phyloP scores from a whole-genome alignment of 352 stramenopile species.

The Phytophthora sp. region DNA sequence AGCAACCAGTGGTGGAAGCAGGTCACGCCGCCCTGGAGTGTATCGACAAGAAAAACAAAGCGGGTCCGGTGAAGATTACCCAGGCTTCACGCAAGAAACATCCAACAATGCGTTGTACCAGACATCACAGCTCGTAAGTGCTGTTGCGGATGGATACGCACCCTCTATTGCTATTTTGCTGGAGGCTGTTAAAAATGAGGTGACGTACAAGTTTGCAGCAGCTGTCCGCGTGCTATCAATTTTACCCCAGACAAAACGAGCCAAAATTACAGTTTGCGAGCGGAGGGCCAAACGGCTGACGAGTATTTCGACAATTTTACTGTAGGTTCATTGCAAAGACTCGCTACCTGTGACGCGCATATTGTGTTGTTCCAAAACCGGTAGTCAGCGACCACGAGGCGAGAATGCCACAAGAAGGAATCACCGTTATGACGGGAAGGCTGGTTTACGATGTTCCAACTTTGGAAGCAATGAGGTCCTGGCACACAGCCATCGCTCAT shows the following conservation, averaged over 20 bases:
- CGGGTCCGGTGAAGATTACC: neutral
- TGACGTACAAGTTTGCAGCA: neutral
- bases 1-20: too few species aligned
- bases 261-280: slow-evolving; percentile 7
- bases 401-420: neutral
- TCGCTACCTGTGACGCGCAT: neutral
- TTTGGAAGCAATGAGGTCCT: slow-evolving; percentile 11
- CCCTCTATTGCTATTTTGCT: slow-evolving; percentile 3
- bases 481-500: slow-evolving; percentile 4
- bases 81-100: neutral
- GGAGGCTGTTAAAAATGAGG: neutral
- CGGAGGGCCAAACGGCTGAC: neutral
- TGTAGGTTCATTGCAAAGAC: neutral
- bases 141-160: neutral
- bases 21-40: neutral
- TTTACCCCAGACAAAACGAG: neutral
- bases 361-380: slow-evolving; percentile 12
- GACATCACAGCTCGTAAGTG: neutral
- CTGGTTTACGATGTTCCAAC: neutral
- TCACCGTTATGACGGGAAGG: slow-evolving; percentile 1
- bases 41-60: slow-evolving; percentile 4
- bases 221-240: neutral
- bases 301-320: too few species aligned
- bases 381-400: slow-evolving; percentile 14
- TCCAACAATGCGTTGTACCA: neutral